phyloP scores from a whole-genome alignment of 108 stramenopile genomes.

The Mayamaea pseudoterrestris region DNA sequence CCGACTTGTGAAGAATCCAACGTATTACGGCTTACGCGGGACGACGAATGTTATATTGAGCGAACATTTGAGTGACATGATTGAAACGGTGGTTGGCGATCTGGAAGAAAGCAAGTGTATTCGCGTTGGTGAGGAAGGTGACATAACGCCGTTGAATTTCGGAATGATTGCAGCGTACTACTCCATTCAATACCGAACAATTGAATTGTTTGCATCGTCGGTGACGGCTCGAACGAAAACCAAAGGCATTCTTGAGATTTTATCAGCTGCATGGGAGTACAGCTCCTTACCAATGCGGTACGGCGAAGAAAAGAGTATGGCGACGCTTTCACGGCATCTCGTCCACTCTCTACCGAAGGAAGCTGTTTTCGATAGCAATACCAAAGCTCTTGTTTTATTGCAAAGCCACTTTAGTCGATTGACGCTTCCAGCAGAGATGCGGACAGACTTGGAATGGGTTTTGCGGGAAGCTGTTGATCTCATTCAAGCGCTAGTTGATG shows the following conservation, averaged over 20 bases:
- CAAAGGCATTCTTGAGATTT: conserved; percentile 87
- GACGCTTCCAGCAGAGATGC: conserved; percentile 70
- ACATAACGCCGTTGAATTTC: conserved; percentile 89
- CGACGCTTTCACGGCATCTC: conserved; percentile 71
- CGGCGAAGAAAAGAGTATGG: conserved; percentile 85
- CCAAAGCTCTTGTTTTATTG: conserved; percentile 88
- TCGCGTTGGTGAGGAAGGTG: conserved; percentile 85
- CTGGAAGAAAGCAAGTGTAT: conserved; percentile 89
- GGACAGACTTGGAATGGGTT: conserved; percentile 69
- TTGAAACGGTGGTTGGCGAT: conserved; percentile 90
- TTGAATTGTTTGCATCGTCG: conserved; percentile 93
- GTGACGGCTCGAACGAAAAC: conserved; percentile 93
- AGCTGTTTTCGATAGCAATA: conserved; percentile 65
- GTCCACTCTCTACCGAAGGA: conserved; percentile 66
- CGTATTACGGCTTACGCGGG: conserved; percentile 93
- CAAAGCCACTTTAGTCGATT: conserved; percentile 85
- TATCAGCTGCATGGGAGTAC: conserved; percentile 90
- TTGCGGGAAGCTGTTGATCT: conserved; percentile 68
- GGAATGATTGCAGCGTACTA: conserved; percentile 99
- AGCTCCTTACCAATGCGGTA: conserved; percentile 75
- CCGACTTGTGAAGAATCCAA: conserved; percentile 96
- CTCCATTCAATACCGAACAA: conserved; percentile 91
- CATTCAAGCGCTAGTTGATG: conserved; percentile 94
- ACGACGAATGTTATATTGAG: conserved; percentile 86
- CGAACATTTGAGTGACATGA: conserved; percentile 97